These are phyloP conservation scores for Microbotryomycetes sp. DNA, from an alignment of 1,284 basidiomycete genomes.

Conservation along the genomic window DNA sequence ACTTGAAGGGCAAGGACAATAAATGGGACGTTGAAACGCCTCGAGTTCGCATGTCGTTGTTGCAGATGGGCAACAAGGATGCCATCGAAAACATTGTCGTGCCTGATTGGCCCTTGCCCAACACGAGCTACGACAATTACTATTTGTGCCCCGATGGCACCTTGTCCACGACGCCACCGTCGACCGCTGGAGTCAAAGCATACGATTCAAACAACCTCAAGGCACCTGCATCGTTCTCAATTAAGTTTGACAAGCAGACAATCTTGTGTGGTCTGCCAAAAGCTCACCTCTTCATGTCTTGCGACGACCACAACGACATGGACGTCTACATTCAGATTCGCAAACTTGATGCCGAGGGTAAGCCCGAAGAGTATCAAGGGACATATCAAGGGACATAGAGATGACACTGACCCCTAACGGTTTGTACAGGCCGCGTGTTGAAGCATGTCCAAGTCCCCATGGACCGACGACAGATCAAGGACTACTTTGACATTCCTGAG, in stretches of 20 bases:
- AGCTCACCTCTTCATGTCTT: slow-evolving; percentile 34
- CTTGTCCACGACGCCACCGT: slow-evolving; percentile 19
- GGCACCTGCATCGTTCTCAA: slow-evolving; percentile 14
- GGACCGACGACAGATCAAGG: slow-evolving; percentile 24
- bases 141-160: slow-evolving; percentile 23
- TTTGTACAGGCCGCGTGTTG: background rate
- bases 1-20: slow-evolving; percentile 34
- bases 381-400: too few species aligned
- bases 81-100: slow-evolving; percentile 23
- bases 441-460: slow-evolving; percentile 8
- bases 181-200: slow-evolving; percentile 7
- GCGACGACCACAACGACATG: slow-evolving; percentile 35
- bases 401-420: too few species aligned
- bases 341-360: slow-evolving; percentile 33
- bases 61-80: slow-evolving; percentile 28
- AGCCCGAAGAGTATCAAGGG: too few species aligned
- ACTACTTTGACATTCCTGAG: slow-evolving; percentile 27
- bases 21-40: slow-evolving; percentile 32
- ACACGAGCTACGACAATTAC: slow-evolving; percentile 27
- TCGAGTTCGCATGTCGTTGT: slow-evolving; percentile 25
- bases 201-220: slow-evolving; percentile 21
- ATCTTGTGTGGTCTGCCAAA: slow-evolving; percentile 33
- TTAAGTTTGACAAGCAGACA: slow-evolving; percentile 28
- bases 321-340: slow-evolving; percentile 36
- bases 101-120: slow-evolving; percentile 25